Base-by-base conservation (phyloP, 306 rosid species). In the Ochetophila trinervis region DNA sequence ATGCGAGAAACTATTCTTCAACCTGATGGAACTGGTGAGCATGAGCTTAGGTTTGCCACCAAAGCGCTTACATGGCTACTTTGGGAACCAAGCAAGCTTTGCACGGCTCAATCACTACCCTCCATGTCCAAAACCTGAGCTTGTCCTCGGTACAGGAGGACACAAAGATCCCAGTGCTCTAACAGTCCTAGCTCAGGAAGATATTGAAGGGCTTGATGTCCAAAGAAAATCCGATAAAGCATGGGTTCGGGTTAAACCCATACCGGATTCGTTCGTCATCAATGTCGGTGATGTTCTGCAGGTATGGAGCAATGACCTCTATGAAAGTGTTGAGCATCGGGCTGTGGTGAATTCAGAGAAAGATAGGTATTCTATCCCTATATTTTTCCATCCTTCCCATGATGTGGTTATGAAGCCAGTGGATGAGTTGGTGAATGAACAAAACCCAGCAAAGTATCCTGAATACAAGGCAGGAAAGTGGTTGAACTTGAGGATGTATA, bases 291-390 rank as follows among this genome's bases (percentile, higher is more conserved):
- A 62, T 24, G 36, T 62, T 45, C 36, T 22, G 44, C 54, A 62
- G 37, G 65, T 61, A 36, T 62, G 66, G 66, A 62, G 51, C 66
- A 61, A 61, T 61, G 36, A 61, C 17, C 30, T 61, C 0, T 61
- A 61, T 6, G 66, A 42, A 22, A 61, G 66, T 4, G 21, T 61
- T 1, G 66, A 42, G 66, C 66, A 61, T 13, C 30, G 53, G 52
- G 66, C 52, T 18, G 15, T 16, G 16, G 66, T 45, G 40, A 45
- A 62, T 3, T 30, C 66, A 22, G 66, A 62, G 44, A 62, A 19
- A 9, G 37, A 44, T 13, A 62, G 66, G 37, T 62, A 42, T 23
- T 62, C 66, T 6, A 62, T 62, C 35, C 66, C 66, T 5, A 42
- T 42, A 8, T 45, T 44, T 44, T 62, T 62, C 3, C 24, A 62